Percentiles rank a stretch among this genome's conserved stretches.
These are phyloP conservation scores for Allantophomopsis lycopodina DNA, from an alignment of 2,329 filamentous ascomycete species.

Conservation along the genomic window DNA sequence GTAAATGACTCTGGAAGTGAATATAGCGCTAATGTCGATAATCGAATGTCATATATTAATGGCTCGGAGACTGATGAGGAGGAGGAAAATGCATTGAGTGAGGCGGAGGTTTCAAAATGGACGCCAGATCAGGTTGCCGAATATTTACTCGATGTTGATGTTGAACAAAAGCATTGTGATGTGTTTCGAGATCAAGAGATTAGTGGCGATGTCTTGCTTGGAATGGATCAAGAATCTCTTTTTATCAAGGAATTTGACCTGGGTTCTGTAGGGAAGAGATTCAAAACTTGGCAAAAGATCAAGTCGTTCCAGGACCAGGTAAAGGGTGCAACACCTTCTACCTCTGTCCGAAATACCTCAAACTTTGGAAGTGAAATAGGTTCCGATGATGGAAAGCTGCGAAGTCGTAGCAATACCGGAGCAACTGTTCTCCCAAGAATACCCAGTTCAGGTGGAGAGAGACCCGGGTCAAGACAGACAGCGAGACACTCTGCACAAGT, in stretches of 20 bases:
- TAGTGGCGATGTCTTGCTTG: conserved; percentile 78
- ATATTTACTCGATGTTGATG: conserved; percentile 71
- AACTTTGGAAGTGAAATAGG: conserved; percentile 44
- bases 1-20: conserved; percentile 75
- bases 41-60: conserved; percentile 79
- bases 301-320: conserved; percentile 84
- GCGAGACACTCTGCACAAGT: conserved; percentile 16
- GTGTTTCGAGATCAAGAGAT: conserved; percentile 96
- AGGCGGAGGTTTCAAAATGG: conserved; percentile 69
- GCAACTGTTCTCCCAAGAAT: conserved; percentile 14
- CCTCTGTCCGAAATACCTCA: conserved; percentile 36
- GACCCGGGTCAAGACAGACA: conserved; percentile 11
- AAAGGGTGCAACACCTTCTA: conserved; percentile 29
- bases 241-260: conserved; percentile 94
- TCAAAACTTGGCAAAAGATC: conserved; percentile 96
- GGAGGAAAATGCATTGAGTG: conserved; percentile 55
- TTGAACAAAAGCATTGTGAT: conserved; percentile 83
- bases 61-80: conserved; percentile 94
- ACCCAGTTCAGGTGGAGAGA: conserved; percentile 12
- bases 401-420: conserved; percentile 23
- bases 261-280: conserved; percentile 73
- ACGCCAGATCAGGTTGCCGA: conserved; percentile 71
- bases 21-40: conserved; percentile 68
- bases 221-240: conserved; percentile 89
- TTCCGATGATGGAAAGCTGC: conserved; percentile 32